Evolutionary conservation across 495 filamentous ascomycete genomes (phyloP), one percentile per base, ranked within the genome.

Genomic region (Aspergillus conjunctus): DNA sequence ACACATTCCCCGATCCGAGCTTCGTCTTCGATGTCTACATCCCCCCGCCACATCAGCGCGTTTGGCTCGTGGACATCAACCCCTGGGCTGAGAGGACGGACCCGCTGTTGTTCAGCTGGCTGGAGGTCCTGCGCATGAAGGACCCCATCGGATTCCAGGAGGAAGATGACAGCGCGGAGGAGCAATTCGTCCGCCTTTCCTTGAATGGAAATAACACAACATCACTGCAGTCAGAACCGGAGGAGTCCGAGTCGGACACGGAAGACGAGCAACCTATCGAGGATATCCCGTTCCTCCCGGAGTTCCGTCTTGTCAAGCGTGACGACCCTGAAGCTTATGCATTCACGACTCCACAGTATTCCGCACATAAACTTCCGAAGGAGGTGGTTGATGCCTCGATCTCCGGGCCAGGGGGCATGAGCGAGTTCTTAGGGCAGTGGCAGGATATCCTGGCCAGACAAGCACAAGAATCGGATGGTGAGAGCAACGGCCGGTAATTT

Each of bases 21-120:
- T 98, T 94, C 59, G 85, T 86, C 0, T 97, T 99, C 62, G 94
- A 99, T 72, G 89, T 84, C 21, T 98, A 97, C 64, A 80, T 98
- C 11, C 93, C 91, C 4, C 86, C 88, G 49, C 88, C 90, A 5
- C 84, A 89, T 57, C 81, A 88, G 63, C 78, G 87, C 20, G 91
- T 95, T 0, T 88, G 93, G 79, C 76, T 99, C 26, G 86, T 98
- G 34, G 94, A 99, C 70, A 87, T 99, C 54, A 98, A 99, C 63
- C 91, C 94, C 0, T 99, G 94, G 90, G 95, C 94, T 11, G 86
- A 84, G 53, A 73, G 91, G 56, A 99, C 94, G 0, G 94, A 99
- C 71, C 85, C 91, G 10, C 70, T 97, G 46, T 76, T 98, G 15
- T 99, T 97, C 69, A 88, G 86, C 53, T 99, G 94, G 94, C 59